Base-by-base conservation (phyloP, 805 yeast species). In the Saccharomycopsis fodiens region DNA sequence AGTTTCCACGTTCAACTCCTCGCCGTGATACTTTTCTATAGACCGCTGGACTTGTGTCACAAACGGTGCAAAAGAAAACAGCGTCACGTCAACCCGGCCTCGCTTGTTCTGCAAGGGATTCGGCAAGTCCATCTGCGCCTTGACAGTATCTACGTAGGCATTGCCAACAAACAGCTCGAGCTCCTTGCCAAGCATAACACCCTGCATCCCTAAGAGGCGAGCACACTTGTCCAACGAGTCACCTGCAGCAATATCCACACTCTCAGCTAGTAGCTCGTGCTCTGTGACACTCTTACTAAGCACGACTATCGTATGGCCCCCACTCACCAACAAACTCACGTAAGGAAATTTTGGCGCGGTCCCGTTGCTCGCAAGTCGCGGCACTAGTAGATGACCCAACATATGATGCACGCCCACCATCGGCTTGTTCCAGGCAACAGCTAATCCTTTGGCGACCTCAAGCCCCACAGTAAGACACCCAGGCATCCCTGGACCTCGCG, bases 401-500 rank as follows among this genome's bases (percentile, higher is more conserved):
- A 93, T 91, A 57, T 93, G 98, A 60, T 93, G 95, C 0, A 91
- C 96, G 0, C 97, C 97, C 1, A 93, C 67, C 16, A 86, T 57
- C 0, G 96, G 97, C 4, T 68, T 73, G 12, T 73, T 61, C 82
- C 87, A 83, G 3, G 89, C 97, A 0, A 83, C 64, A 1, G 88
- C 67, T 10, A 93, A 65, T 0, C 97, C 98, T 55, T 86, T 83
- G 0, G 95, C 95, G 35, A 86, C 63, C 56, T 85, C 93, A 20
- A 84, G 67, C 1, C 97, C 94, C 0, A 86, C 82, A 7, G 86
- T 73, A 12, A 93, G 67, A 0, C 95, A 82, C 0, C 97, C 96
- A 6, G 79, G 75, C 96, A 93, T 87, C 0, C 98, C 98, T 0
- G 98, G 98, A 0, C 98, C 98, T 53, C 95, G 67, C 0, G 98